Conservation (phyloP, 2,329 filamentous ascomycete genomes). For the Fusarium buxicola region DNA sequence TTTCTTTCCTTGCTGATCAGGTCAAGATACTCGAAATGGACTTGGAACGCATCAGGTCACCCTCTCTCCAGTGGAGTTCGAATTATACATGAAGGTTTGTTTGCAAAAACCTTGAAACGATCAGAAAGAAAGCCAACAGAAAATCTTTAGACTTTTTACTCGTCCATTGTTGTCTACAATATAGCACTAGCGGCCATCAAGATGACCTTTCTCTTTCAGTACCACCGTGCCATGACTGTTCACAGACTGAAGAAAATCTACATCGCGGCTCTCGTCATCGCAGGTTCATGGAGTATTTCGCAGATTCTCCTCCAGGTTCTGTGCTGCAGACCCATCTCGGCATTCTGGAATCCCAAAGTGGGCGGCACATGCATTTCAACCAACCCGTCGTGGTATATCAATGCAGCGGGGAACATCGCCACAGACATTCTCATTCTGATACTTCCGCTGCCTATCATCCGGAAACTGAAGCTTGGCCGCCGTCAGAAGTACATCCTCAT, state of each 20-base stretch:
- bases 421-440: neutral
- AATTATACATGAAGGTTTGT: neutral
- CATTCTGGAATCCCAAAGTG: neutral
- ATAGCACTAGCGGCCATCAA: neutral
- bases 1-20: neutral
- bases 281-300: neutral
- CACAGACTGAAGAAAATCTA: neutral
- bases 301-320: neutral
- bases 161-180: conserved; percentile 1
- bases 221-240: neutral
- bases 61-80: neutral
- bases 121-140: neutral
- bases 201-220: neutral
- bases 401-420: neutral
- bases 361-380: neutral
- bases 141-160: neutral
- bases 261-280: neutral
- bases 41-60: neutral
- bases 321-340: neutral
- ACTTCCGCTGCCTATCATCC: neutral
- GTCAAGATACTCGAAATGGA: neutral
- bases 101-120: neutral
- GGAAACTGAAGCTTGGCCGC: neutral
- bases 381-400: neutral
- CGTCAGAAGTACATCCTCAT: conserved; percentile 1